Evolutionary conservation across 495 filamentous ascomycete species (phyloP), one percentile per base, ranked within the genome.

Genomic region (Talaromyces ruber): DNA sequence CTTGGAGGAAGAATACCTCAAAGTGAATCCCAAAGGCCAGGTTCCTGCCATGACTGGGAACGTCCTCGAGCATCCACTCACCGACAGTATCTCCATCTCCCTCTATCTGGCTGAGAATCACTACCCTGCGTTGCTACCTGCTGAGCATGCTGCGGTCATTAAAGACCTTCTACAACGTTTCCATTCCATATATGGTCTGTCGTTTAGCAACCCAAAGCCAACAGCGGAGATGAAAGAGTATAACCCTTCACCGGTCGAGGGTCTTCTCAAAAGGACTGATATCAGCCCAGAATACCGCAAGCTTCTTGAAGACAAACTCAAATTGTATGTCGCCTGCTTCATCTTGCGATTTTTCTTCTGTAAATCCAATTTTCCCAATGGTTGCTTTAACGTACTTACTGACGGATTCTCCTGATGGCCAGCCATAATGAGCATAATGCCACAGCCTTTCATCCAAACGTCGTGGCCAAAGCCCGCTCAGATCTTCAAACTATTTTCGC

Each of bases 1-100:
- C 24, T 24, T 59, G 12, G 37, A 24, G 7, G 57, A 59, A 24
- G 18, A 39, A 6, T 59, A 59, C 57, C 30, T 59, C 32, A 59
- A 59, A 2, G 21, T 59, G 14, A 59, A 59, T 18, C 57, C 57
- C 7, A 59, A 59, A 32, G 57, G 57, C 18, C 57, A 59, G 37
- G 57, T 59, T 8, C 57, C 57, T 12, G 37, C 57, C 24, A 59
- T 59, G 57, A 59, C 57, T 8, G 57, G 57, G 25, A 59, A 59
- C 12, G 57, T 59, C 24, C 57, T 59, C 22, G 32, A 39, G 57
- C 34, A 47, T 6, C 57, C 57, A 26, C 57, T 59, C 12, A 59
- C 57, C 32, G 32, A 43, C 57, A 59, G 57, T 45, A 28, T 30
- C 6, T 59, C 57, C 18, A 59, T 59, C 57, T 59, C 57, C 12